These are phyloP conservation scores for Phaeosphaeria sp. DNA, from an alignment of 2,329 filamentous ascomycete genomes.

Conservation along the genomic window DNA sequence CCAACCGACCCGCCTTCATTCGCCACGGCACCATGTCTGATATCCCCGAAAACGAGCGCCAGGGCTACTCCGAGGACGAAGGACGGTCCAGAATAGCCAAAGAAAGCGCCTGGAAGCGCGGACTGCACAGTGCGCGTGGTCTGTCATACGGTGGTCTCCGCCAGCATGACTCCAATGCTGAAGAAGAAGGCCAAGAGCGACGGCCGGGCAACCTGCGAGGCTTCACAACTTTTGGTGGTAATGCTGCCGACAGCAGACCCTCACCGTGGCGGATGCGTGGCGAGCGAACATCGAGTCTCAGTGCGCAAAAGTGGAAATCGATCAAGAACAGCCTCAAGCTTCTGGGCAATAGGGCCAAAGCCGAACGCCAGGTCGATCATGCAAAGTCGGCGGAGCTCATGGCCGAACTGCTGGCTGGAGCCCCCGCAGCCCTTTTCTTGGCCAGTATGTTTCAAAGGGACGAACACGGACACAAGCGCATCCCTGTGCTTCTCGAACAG, in stretches of 20 bases:
- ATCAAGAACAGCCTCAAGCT: slow-evolving; percentile 89
- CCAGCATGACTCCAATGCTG: slow-evolving; percentile 40
- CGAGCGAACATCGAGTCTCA: slow-evolving; percentile 55
- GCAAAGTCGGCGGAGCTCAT: slow-evolving; percentile 95
- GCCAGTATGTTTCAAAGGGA: slow-evolving; percentile 98
- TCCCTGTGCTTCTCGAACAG: slow-evolving; percentile 93
- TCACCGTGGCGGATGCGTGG: slow-evolving; percentile 53
- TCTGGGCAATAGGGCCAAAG: slow-evolving; percentile 76
- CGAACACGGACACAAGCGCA: slow-evolving; percentile 92
- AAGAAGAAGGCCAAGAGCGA: slow-evolving; percentile 42
- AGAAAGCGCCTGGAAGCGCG: slow-evolving; percentile 54
- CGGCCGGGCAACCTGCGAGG: slow-evolving; percentile 55
- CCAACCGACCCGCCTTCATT: slow-evolving; percentile 57
- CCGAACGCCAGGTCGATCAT: slow-evolving; percentile 85
- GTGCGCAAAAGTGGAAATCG: slow-evolving; percentile 86
- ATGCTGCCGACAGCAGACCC: slow-evolving; percentile 45
- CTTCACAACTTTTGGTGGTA: slow-evolving; percentile 52
- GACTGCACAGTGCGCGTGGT: slow-evolving; percentile 55
- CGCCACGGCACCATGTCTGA: slow-evolving; percentile 57
- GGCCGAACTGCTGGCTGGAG: slow-evolving; percentile 90
- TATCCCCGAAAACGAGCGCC: slow-evolving; percentile 54
- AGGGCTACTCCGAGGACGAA: slow-evolving; percentile 59
- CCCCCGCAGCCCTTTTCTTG: slow-evolving; percentile 89
- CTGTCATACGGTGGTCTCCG: slow-evolving; percentile 53
- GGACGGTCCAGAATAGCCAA: slow-evolving; percentile 56